Evolutionary conservation across 2,329 filamentous ascomycete genomes (phyloP), one percentile per base, ranked within the genome.

Genomic region (Aspergillus felis): DNA sequence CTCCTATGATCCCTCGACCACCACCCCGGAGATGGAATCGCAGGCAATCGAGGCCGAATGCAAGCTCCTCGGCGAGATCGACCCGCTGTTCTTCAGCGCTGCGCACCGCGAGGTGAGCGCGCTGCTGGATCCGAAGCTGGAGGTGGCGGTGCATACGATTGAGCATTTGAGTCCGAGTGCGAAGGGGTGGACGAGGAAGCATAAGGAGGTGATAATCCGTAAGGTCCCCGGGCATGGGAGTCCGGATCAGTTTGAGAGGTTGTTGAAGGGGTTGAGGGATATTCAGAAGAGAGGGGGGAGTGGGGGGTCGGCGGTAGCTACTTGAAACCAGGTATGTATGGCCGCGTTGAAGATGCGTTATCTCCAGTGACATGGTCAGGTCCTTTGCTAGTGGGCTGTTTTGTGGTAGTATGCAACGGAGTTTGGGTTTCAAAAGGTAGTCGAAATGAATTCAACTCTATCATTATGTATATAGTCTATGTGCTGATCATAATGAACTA

Each of bases 111-210:
- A 64, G 17, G 56, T 64, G 42, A 69, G 67, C 41, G 53, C 57
- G 14, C 50, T 64, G 10, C 29, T 68, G 20, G 56, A 62, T 50
- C 60, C 60, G 28, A 66, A 63, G 58, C 49, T 58, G 8, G 62
- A 58, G 14, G 55, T 57, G 5, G 57, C 60, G 4, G 56, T 63
- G 22, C 58, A 61, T 25, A 48, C 49, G 35, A 54, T 58, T 20
- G 56, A 57, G 24, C 58, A 61, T 5, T 27, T 60, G 54, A 62
- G 62, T 0, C 55, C 54, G 10, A 68, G 66, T 55, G 63, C 57
- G 2, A 58, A 55, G 50, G 67, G 67, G 7, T 69, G 66, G 64
- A 66, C 64, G 20, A 64, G 57, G 41, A 69, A 69, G 50, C 54
- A 58, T 29, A 63, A 54, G 41, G 51, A 57, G 25, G 59, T 65